phyloP scores from a whole-genome alignment of 73 alveolate genomes.

The Halteria grandinella region DNA sequence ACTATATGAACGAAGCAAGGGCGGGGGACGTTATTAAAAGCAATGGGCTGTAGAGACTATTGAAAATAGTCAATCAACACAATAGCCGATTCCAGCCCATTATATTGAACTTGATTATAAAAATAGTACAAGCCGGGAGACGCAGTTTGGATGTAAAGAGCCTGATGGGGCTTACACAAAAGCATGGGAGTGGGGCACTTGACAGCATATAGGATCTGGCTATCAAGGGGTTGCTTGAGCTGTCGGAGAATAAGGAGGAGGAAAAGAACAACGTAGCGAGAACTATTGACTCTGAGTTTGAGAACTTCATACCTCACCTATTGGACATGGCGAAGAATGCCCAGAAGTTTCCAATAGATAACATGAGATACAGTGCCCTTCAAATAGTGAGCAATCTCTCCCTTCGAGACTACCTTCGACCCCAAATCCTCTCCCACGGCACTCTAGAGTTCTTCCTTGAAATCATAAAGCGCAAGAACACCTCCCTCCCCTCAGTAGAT shows the following conservation, averaged over 20 bases:
- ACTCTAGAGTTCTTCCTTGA: constrained; percentile 79
- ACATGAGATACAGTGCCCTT: constrained; percentile 68
- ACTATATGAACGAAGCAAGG: constrained; percentile 73
- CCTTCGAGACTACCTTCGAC: constrained; percentile 81
- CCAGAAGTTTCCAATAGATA: constrained; percentile 54
- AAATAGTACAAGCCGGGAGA: constrained; percentile 66
- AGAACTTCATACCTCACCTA: constrained; percentile 79
- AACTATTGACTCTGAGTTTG: constrained; percentile 78
- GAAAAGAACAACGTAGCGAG: constrained; percentile 35
- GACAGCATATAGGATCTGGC: constrained; percentile 75
- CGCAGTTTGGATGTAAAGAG: constrained; percentile 76
- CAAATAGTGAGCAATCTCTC: constrained; percentile 77
- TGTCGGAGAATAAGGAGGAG: constrained; percentile 75
- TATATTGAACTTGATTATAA: constrained; percentile 58
- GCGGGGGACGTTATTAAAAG: constrained; percentile 71
- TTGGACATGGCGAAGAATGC: constrained; percentile 68
- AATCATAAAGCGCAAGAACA: constrained; percentile 60
- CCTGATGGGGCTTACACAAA: constrained; percentile 65
- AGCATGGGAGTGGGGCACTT: too few relatives aligned
- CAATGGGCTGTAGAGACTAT: constrained; percentile 71
- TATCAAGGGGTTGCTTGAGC: constrained; percentile 64
- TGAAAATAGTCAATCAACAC: constrained; percentile 71
- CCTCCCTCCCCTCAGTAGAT: constrained; percentile 60
- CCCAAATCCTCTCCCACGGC: constrained; percentile 73
- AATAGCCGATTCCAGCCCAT: constrained; percentile 67